These are phyloP conservation scores for Penicillium sp. DNA, from an alignment of 2,329 filamentous ascomycete genomes.

Conservation along the genomic window DNA sequence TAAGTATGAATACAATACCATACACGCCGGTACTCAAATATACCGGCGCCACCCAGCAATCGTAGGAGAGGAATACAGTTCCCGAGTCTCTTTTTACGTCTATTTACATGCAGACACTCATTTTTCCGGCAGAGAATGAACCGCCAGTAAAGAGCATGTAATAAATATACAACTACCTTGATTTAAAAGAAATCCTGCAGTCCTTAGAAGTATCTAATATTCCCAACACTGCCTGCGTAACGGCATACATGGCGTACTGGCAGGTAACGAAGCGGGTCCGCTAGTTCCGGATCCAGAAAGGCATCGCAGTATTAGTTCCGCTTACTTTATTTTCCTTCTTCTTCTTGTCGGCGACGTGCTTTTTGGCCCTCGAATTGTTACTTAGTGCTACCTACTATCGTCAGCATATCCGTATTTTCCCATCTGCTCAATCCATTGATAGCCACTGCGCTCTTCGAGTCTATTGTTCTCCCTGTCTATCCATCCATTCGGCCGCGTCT, in stretches of 20 bases:
- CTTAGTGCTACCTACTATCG: not conserved
- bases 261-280: not conserved
- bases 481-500: not conserved
- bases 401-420: not conserved
- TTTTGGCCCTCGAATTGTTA: not conserved
- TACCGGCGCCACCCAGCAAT: not conserved
- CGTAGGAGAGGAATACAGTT: not conserved
- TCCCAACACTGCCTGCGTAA: no score
- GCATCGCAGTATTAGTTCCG: not conserved
- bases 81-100: not conserved
- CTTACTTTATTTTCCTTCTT: not conserved
- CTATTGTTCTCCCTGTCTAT: not conserved
- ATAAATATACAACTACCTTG: no score
- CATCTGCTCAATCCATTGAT: not conserved
- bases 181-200: no score
- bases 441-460: not conserved
- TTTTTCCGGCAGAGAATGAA: not conserved
- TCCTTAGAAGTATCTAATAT: no score
- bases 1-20: not conserved
- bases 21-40: not conserved
- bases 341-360: not conserved
- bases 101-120: not conserved
- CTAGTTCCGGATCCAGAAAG: not conserved
- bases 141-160: not conserved
- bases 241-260: no score